Evolutionary conservation across 2,329 filamentous ascomycete genomes (phyloP), one percentile per base, ranked within the genome.

Genomic region (Graphilbum sp.): DNA sequence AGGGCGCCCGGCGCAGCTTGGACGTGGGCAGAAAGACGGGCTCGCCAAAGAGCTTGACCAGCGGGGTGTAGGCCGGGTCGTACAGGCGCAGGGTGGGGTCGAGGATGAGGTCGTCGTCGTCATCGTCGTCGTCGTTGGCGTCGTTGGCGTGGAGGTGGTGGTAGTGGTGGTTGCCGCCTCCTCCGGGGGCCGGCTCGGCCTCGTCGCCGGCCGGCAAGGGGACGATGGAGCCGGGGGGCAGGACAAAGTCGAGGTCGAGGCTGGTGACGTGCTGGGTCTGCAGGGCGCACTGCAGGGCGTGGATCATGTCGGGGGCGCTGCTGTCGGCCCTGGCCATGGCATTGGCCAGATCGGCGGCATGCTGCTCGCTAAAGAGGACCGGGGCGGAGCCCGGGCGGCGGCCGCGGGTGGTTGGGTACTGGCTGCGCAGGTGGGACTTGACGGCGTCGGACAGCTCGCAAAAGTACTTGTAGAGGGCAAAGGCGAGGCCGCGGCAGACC

Each of bases 401-500:
- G 18, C 64, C 65, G 49, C 67, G 58, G 13, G 66, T 63, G 37
- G 60, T 56, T 29, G 68, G 67, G 46, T 72, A 74, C 29, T 63
- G 58, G 48, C 66, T 67, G 47, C 67, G 74, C 55, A 93, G 69
- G 43, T 75, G 69, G 49, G 66, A 67, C 63, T 85, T 93, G 52
- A 86, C 78, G 29, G 70, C 64, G 39, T 80, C 72, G 18, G 87
- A 76, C 37, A 98, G 67, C 59, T 96, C 88, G 43, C 73, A 71
- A 54, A 95, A 96, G 65, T 95, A 98, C 56, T 93, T 95, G 64
- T 79, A 80, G 47, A 98, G 67, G 40, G 84, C 86, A 57, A 96
- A 93, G 35, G 88, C 90, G 40, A 98, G 69, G 16, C 80, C 90
- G 34, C 90, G 78, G 59, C 81, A 92, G 46, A 93, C 69, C 58